These are phyloP conservation scores for Melampsora abietis-canadensis DNA, from an alignment of 1,284 basidiomycete genomes.

Conservation along the genomic window DNA sequence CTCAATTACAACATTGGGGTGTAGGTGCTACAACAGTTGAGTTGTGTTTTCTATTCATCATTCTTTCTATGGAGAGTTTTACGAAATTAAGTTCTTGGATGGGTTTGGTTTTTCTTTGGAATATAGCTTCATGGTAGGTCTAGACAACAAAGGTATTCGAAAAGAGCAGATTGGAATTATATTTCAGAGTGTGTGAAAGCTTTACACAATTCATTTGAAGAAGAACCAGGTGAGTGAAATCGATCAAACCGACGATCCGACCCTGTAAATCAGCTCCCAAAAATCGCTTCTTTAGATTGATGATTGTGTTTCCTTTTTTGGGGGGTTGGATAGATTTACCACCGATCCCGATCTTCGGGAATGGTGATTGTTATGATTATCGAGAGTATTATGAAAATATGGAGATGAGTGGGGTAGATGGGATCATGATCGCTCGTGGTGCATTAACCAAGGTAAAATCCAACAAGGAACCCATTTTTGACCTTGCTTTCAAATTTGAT, in stretches of 20 bases:
- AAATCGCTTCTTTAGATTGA: too few species aligned
- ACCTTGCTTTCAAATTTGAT: not conserved
- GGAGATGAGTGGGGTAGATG: conserved; percentile 77
- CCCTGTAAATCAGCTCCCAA: too few species aligned
- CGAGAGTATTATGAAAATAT: conserved; percentile 77
- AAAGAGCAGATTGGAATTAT: conserved; percentile 52
- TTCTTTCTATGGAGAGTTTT: not conserved
- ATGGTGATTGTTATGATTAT: conserved; percentile 88
- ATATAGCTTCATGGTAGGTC: conserved; percentile 68
- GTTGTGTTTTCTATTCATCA: not conserved
- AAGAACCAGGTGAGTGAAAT: conserved; percentile 6
- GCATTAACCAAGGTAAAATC: conserved; percentile 74
- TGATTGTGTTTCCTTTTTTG: too few species aligned
- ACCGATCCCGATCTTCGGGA: conserved; percentile 87
- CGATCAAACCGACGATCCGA: too few species aligned
- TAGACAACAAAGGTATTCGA: conserved; percentile 53
- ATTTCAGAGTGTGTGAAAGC: conserved; percentile 53
- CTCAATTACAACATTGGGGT: conserved; percentile 69
- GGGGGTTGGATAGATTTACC: conserved; percentile 57
- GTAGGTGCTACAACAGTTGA: conserved; percentile 72
- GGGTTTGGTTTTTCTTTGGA: not conserved
- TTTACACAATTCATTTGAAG: conserved; percentile 68
- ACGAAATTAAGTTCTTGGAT: conserved; percentile 3
- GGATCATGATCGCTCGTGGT: conserved; percentile 89
- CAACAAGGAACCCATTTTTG: not conserved